phyloP scores from a whole-genome alignment of 2,329 filamentous ascomycete species.

The Aureobasidium mangrovei region DNA sequence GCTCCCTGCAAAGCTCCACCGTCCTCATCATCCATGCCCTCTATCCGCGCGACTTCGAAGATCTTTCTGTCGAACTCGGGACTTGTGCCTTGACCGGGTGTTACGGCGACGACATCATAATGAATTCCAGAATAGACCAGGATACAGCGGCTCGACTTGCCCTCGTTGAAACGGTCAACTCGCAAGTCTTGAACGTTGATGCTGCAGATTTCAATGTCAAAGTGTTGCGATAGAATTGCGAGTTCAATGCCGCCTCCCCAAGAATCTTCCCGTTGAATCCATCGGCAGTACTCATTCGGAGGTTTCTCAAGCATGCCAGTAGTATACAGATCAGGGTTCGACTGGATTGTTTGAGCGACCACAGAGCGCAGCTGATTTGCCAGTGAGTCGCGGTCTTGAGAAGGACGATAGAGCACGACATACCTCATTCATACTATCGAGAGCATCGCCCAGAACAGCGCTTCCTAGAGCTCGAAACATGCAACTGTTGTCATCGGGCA shows the following conservation, averaged over 20 bases:
- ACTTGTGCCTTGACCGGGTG: slow-evolving; percentile 51
- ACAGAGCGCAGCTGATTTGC: slow-evolving; percentile 54
- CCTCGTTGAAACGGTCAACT: slow-evolving; percentile 72
- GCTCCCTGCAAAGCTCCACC: slow-evolving; percentile 52
- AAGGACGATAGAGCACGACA: not conserved
- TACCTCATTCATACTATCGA: slow-evolving; percentile 56
- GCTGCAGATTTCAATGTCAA: slow-evolving; percentile 75
- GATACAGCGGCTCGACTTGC: slow-evolving; percentile 59
- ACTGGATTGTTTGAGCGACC: slow-evolving; percentile 69
- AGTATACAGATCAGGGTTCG: slow-evolving; percentile 62
- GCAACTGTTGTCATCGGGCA: slow-evolving; percentile 95
- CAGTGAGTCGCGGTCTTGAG: not conserved
- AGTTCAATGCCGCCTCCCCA: slow-evolving; percentile 94
- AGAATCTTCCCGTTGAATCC: slow-evolving; percentile 69
- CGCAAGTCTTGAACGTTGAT: slow-evolving; percentile 66
- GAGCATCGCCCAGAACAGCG: slow-evolving; percentile 56
- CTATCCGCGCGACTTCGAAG: slow-evolving; percentile 43
- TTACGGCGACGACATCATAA: slow-evolving; percentile 81
- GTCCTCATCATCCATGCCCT: slow-evolving; percentile 35
- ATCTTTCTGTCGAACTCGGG: slow-evolving; percentile 74
- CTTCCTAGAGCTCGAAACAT: slow-evolving; percentile 84
- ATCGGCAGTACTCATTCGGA: slow-evolving; percentile 67
- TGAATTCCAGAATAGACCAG: slow-evolving; percentile 88
- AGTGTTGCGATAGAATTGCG: slow-evolving; percentile 73
- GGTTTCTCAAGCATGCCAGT: slow-evolving; percentile 64